Base-by-base conservation (phyloP, 106 monocot species). In the Xerophyta viscosa region DNA sequence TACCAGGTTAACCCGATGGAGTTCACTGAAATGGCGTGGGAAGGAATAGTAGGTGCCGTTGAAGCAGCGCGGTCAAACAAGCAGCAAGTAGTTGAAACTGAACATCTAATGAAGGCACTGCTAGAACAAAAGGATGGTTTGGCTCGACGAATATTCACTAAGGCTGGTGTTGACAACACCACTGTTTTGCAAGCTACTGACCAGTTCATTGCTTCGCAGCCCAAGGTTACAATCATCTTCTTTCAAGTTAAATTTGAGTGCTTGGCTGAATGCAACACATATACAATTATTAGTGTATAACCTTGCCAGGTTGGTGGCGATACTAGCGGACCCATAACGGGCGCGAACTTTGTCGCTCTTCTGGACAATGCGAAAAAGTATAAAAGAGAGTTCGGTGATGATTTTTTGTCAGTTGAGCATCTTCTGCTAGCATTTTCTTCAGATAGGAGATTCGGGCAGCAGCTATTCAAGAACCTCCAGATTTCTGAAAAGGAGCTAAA, bases 91-190 rank as follows among this genome's bases (percentile, higher is more conserved):
- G 86, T 91, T 37, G 86, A 94, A 44, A 71, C 88, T 19, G 93
- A 93, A 41, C 88, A 93, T 61, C 61, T 93, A 69, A 88, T 93
- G 93, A 93, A 93, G 71, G 71, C 93, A 22, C 81, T 93, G 44
- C 41, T 93, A 21, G 93, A 93, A 58, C 93, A 93, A 50, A 93
- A 84, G 57, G 93, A 93, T 75, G 93, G 93, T 22, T 66, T 93
- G 60, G 93, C 83, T 41, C 57, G 83, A 9, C 71, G 88, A 61
- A 93, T 88, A 55, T 78, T 93, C 46, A 61, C 84, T 1, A 88
- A 88, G 52, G 84, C 88, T 62, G 88, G 84, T 24, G 52, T 88
- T 39, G 93, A 93, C 54, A 93, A 93, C 54, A 84, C 88, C 3
- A 33, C 80, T 5, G 69, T 78, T 20, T 61, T 93, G 31, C 93